Percentiles rank a stretch among this genome's conserved stretches.
These are phyloP conservation scores for Jaminaea rosea DNA, from an alignment of 1,284 basidiomycete species.

Conservation along the genomic window DNA sequence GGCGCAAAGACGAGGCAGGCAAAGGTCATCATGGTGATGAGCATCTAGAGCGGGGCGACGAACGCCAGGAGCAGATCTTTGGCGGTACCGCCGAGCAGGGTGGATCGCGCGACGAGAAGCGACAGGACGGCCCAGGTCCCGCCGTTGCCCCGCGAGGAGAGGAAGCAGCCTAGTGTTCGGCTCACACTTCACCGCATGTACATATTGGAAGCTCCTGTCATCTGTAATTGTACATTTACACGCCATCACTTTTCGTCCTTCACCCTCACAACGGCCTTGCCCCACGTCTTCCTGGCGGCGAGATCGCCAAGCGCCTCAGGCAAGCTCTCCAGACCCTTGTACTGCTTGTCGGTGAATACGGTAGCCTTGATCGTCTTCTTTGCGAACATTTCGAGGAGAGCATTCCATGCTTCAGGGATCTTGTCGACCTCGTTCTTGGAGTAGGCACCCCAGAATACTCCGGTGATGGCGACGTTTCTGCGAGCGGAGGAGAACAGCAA, in stretches of 20 bases:
- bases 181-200: no score
- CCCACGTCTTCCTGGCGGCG: slow-evolving; percentile 77
- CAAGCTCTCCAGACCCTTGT: slow-evolving; percentile 63
- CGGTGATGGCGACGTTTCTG: slow-evolving; percentile 19
- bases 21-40: no score
- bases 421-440: slow-evolving; percentile 53
- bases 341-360: slow-evolving; percentile 64
- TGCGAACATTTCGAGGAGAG: slow-evolving; percentile 63
- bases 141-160: no score
- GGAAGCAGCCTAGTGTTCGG: no score
- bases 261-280: slow-evolving; percentile 71
- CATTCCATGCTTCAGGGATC: slow-evolving; percentile 64
- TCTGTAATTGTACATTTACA: no score
- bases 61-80: no score
- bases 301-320: slow-evolving; percentile 52
- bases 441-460: slow-evolving; percentile 38
- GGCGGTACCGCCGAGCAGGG: no score
- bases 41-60: no score
- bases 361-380: slow-evolving; percentile 63
- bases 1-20: no score
- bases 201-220: no score
- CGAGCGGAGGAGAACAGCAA: background rate
- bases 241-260: slow-evolving; percentile 15
- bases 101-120: no score
- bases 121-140: no score